These are phyloP conservation scores for Colletotrichum endophyticum DNA, from an alignment of 2,329 filamentous ascomycete species.

Conservation along the genomic window DNA sequence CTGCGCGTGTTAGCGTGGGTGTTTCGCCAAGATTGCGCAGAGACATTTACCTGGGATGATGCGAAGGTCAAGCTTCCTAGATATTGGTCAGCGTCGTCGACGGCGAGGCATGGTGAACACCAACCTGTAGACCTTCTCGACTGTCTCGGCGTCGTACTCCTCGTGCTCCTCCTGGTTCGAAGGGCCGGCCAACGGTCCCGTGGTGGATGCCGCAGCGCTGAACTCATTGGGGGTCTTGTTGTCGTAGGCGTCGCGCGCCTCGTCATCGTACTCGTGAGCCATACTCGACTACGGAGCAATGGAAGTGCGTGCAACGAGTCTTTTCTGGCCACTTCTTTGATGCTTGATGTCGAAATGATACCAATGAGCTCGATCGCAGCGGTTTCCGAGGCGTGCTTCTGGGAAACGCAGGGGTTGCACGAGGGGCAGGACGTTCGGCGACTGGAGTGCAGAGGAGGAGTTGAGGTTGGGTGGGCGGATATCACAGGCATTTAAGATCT, in stretches of 20 bases:
- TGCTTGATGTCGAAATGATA: neutral
- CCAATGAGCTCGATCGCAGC: neutral
- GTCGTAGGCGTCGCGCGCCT: constrained; percentile 35
- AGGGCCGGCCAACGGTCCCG: neutral
- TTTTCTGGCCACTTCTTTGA: constrained; percentile 35
- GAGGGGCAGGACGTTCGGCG: neutral
- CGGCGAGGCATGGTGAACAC: neutral
- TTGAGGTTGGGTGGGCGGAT: neutral
- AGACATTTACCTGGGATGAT: constrained; percentile 59
- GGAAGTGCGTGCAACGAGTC: constrained; percentile 55
- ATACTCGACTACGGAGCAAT: constrained; percentile 58
- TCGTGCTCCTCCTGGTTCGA: constrained; percentile 23
- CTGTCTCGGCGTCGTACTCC: constrained; percentile 54
- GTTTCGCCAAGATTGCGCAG: neutral
- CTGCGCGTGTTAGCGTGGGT: constrained; percentile 35
- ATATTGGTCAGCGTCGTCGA: neutral
- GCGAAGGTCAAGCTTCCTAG: constrained; percentile 59
- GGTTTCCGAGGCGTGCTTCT: neutral
- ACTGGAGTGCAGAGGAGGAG: neutral
- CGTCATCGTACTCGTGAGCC: constrained; percentile 36
- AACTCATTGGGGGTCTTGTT: constrained; percentile 26
- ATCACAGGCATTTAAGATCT: constrained; percentile 1
- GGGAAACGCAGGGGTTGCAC: neutral
- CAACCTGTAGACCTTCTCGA: constrained; percentile 59
- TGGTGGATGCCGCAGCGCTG: neutral